Percentiles rank a stretch among this genome's conserved stretches.
These are phyloP conservation scores for Syzygium jambos DNA, from an alignment of 345 rosid genomes.

Conservation along the genomic window DNA sequence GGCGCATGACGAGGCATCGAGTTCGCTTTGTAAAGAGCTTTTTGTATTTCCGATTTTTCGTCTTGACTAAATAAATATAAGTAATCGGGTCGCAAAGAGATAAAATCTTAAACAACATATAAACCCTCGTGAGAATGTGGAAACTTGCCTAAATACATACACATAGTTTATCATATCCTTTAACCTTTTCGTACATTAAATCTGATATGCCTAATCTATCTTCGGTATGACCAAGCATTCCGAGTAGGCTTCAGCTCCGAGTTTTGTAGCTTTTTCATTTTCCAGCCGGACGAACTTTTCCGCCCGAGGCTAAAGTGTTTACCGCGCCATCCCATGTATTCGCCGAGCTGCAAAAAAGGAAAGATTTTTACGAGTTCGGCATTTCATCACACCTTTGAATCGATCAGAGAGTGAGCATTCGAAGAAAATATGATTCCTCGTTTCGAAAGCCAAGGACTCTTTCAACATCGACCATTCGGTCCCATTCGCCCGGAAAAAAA, in stretches of 20 bases:
- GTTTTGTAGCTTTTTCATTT: neutral
- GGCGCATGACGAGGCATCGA: rapidly evolving
- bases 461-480: neutral
- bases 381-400: too few relatives aligned
- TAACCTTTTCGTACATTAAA: too few relatives aligned
- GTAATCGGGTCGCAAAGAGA: too few relatives aligned
- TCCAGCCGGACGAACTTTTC: neutral
- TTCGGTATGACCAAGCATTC: neutral
- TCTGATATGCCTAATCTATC: neutral
- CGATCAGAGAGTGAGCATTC: neutral
- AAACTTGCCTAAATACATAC: too few relatives aligned
- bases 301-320: neutral
- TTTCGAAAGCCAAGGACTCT: neutral
- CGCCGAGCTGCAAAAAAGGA: too few relatives aligned
- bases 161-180: neutral
- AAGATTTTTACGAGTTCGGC: too few relatives aligned
- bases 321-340: neutral
- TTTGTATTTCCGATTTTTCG: neutral
- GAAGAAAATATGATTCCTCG: neutral
- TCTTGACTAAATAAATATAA: neutral
- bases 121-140: too few relatives aligned
- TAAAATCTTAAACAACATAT: too few relatives aligned
- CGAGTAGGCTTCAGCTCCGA: neutral
- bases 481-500: too few relatives aligned
- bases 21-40: neutral